Conservation (phyloP, 1,139 yeast genomes). For the Yamadazyma trypodendri region DNA sequence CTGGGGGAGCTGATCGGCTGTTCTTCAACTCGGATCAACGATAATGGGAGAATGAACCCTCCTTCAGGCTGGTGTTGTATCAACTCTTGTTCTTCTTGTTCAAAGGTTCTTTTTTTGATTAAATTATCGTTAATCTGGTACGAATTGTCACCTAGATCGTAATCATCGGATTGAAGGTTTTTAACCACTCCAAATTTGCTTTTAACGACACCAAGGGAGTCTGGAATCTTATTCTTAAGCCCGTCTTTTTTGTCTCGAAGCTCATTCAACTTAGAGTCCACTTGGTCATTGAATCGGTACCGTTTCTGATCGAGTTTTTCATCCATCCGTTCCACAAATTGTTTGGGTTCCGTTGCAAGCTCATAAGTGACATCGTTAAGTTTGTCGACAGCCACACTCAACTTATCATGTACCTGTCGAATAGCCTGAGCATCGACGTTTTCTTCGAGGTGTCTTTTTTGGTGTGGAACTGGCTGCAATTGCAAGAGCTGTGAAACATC, state of each 20-base stretch:
- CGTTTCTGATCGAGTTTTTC: conserved; percentile 20
- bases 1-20: conserved; percentile 21
- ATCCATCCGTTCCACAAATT: conserved; percentile 19
- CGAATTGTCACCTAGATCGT: conserved; percentile 8
- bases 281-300: conserved; percentile 15
- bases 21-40: conserved; percentile 19
- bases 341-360: conserved; percentile 22
- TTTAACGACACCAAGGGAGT: neutral
- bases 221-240: conserved; percentile 6
- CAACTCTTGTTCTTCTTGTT: conserved; percentile 4
- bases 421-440: conserved; percentile 17
- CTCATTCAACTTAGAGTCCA: conserved; percentile 15
- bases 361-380: conserved; percentile 21
- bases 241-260: conserved; percentile 14
- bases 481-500: conserved; percentile 10
- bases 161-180: conserved; percentile 9
- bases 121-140: conserved; percentile 9
- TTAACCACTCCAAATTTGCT: conserved; percentile 15
- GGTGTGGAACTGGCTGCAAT: neutral
- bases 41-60: conserved; percentile 22
- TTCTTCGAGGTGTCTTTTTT: conserved; percentile 11
- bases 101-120: conserved; percentile 6
- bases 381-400: conserved; percentile 17
- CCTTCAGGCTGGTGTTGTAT: conserved; percentile 8
- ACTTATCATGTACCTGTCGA: conserved; percentile 23